Conservation (phyloP, 1,139 yeast genomes). For the Pichia sp. region DNA sequence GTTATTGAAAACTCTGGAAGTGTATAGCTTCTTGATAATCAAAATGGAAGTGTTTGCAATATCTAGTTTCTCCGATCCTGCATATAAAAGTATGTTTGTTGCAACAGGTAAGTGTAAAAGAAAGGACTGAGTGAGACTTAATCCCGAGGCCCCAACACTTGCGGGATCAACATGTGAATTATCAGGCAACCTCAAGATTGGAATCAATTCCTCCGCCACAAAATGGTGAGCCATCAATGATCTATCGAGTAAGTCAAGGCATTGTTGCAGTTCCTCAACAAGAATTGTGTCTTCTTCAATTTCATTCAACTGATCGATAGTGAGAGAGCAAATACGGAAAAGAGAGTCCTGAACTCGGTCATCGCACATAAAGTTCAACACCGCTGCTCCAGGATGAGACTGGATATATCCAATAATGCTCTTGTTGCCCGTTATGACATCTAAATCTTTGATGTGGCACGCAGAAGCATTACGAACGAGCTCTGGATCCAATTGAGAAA, state of each 20-base stretch:
- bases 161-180: conserved; percentile 38
- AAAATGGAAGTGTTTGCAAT: conserved; percentile 49
- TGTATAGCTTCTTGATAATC: conserved; percentile 37
- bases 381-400: conserved; percentile 64
- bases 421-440: conserved; percentile 38
- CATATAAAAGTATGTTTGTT: conserved; percentile 64
- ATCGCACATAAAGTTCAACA: conserved; percentile 54
- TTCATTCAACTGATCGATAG: conserved; percentile 47
- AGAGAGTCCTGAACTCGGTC: conserved; percentile 50
- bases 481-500: conserved; percentile 58
- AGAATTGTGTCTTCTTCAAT: conserved; percentile 30
- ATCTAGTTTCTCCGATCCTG: conserved; percentile 45
- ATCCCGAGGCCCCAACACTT: conserved; percentile 46
- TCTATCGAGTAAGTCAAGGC: conserved; percentile 40
- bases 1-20: conserved; percentile 42
- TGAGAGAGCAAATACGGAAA: conserved; percentile 47
- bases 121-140: conserved; percentile 65
- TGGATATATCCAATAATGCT: conserved; percentile 35
- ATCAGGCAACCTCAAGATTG: conserved; percentile 32
- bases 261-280: conserved; percentile 29
- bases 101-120: conserved; percentile 61
- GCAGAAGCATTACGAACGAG: conserved; percentile 45
- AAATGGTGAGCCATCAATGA: conserved; percentile 48
- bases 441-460: conserved; percentile 41
- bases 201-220: conserved; percentile 42